Conservation (phyloP, 2,329 filamentous ascomycete species). For the Talaromyces funiculosus region DNA sequence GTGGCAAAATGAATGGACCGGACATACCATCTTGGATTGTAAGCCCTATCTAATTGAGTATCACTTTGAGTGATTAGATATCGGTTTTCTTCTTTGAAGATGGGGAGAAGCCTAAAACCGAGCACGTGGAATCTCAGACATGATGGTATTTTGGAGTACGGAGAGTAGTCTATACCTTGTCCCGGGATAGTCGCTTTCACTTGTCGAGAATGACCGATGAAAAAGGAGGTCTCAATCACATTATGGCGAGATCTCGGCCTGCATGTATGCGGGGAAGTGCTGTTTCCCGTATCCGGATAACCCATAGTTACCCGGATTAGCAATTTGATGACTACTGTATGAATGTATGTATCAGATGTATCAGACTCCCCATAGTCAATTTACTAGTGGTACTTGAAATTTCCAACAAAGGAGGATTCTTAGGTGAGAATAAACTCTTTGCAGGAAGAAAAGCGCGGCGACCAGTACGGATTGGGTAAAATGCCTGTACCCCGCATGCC, state of each 20-base stretch:
- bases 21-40: neutral
- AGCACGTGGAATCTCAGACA: too few relatives aligned
- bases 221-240: neutral
- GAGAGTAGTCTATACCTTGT: neutral
- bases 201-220: neutral
- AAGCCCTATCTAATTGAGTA: neutral
- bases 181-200: neutral
- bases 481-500: neutral
- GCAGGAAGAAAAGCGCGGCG: neutral
- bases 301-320: neutral
- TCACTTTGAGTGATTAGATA: neutral
- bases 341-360: neutral
- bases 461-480: neutral
- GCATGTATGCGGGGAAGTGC: neutral
- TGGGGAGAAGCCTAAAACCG: neutral
- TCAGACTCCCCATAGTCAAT: neutral
- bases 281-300: neutral
- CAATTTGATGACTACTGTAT: neutral
- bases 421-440: neutral
- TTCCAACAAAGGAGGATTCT: neutral
- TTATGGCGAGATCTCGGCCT: neutral
- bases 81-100: neutral
- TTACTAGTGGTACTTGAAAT: too few relatives aligned
- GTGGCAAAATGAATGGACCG: neutral
- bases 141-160: neutral